Evolutionary conservation across 1,139 yeast genomes (phyloP).

Genomic region (Suhomyces maxii): DNA sequence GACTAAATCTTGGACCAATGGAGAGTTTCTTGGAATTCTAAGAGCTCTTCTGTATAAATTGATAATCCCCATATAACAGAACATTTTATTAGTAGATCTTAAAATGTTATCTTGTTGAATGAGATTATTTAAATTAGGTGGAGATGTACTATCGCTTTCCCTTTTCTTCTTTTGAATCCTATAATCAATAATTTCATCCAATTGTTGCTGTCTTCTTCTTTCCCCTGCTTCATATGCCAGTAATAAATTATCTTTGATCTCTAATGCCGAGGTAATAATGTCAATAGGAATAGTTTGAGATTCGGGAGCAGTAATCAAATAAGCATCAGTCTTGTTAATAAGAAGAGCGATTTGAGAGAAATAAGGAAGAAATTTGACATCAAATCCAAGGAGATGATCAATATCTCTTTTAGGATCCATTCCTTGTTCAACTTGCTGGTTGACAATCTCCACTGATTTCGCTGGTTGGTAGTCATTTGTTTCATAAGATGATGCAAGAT

Average conservation of each 20-base stretch:
- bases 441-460: conserved; percentile 17
- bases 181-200: conserved; percentile 27
- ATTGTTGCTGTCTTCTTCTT: conserved; percentile 31
- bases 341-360: conserved; percentile 48
- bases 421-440: conserved; percentile 8
- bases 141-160: conserved; percentile 13
- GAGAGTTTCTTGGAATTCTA: conserved; percentile 46
- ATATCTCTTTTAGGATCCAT: conserved; percentile 43
- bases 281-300: conserved; percentile 29
- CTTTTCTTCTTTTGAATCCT: conserved; percentile 15
- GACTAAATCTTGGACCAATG: conserved; percentile 49
- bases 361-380: conserved; percentile 50
- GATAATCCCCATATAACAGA: conserved; percentile 54
- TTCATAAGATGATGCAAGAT: conserved; percentile 18
- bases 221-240: conserved; percentile 36
- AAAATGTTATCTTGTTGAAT: conserved; percentile 40
- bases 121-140: conserved; percentile 20
- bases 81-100: conserved; percentile 56
- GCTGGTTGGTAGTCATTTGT: conserved; percentile 18
- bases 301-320: conserved; percentile 14
- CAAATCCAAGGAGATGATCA: conserved; percentile 62
- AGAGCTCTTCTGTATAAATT: conserved; percentile 59
- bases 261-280: conserved; percentile 46
- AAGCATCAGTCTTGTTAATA: conserved; percentile 38
- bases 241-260: conserved; percentile 40